phyloP scores from a whole-genome alignment of 805 yeast genomes.

The Yarrowia sp. region DNA sequence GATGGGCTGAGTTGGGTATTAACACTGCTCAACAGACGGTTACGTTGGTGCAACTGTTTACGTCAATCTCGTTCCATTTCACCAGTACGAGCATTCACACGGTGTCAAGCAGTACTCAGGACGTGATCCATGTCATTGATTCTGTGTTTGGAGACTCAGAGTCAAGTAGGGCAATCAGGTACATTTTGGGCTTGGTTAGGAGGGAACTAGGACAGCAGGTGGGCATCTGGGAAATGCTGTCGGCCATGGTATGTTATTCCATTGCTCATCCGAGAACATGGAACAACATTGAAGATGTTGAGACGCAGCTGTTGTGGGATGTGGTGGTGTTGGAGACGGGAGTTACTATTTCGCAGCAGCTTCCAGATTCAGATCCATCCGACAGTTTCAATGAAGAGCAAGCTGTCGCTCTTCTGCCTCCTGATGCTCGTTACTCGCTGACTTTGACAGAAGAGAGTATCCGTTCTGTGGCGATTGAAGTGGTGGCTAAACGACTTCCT shows the following conservation, averaged over 20 bases:
- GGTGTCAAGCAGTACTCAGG: conserved; percentile 34
- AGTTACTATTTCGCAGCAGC: conserved; percentile 31
- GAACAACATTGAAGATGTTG: conserved; percentile 32
- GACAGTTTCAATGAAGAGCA: conserved; percentile 30
- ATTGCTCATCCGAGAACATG: conserved; percentile 36
- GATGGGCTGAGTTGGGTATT: conserved; percentile 34
- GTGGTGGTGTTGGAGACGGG: conserved; percentile 40
- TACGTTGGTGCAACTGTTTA: conserved; percentile 36
- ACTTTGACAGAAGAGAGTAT: conserved; percentile 30
- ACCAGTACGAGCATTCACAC: conserved; percentile 34
- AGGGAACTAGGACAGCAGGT: conserved; percentile 37
- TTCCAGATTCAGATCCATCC: conserved; percentile 26
- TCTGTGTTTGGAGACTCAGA: conserved; percentile 40
- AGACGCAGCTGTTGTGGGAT: conserved; percentile 38
- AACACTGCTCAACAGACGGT: conserved; percentile 32
- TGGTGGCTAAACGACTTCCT: conserved; percentile 22
- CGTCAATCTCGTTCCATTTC: conserved; percentile 37
- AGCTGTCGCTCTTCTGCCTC: conserved; percentile 30
- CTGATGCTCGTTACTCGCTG: conserved; percentile 30
- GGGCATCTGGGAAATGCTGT: conserved; percentile 35
- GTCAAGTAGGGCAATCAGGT: conserved; percentile 36
- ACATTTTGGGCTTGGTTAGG: conserved; percentile 34
- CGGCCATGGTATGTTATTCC: conserved; percentile 37
- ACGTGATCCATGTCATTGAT: conserved; percentile 37
- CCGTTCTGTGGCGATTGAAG: conserved; percentile 30